phyloP scores from a whole-genome alignment of 2,329 filamentous ascomycete species.

The Mycosphaerella arachidis region DNA sequence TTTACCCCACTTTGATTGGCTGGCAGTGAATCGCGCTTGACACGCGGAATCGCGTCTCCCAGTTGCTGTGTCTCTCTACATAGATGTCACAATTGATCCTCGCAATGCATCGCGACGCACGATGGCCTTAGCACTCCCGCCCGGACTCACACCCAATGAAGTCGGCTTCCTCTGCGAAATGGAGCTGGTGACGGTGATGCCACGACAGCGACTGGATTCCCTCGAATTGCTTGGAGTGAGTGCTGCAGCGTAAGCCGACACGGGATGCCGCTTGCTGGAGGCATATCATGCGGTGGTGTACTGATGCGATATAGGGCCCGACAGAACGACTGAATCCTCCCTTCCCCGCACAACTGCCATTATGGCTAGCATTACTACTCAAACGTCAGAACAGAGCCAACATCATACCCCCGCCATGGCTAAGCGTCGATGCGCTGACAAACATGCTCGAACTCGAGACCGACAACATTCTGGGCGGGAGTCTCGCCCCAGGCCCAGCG shows the following conservation, averaged over 20 bases:
- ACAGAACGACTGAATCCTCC: slow-evolving; percentile 75
- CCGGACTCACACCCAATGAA: slow-evolving; percentile 75
- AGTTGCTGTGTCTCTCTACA: neutral
- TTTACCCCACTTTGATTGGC: slow-evolving; percentile 1
- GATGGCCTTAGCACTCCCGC: slow-evolving; percentile 60
- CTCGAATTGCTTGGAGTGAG: slow-evolving; percentile 81
- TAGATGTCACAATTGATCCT: neutral
- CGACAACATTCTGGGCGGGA: slow-evolving; percentile 56
- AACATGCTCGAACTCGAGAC: slow-evolving; percentile 79
- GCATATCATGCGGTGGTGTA: slow-evolving; percentile 5
- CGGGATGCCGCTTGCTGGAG: neutral
- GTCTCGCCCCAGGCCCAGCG: slow-evolving; percentile 73
- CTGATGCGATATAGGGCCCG: slow-evolving; percentile 57
- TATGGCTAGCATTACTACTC: slow-evolving; percentile 92
- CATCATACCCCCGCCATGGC: slow-evolving; percentile 86
- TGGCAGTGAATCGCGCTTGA: neutral
- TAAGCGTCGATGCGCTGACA: slow-evolving; percentile 69
- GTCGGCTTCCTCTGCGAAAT: slow-evolving; percentile 95
- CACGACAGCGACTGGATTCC: slow-evolving; percentile 81
- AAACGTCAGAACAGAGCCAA: slow-evolving; percentile 93
- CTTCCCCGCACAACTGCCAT: slow-evolving; percentile 70
- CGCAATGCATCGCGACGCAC: slow-evolving; percentile 11
- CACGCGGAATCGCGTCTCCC: slow-evolving; percentile 2
- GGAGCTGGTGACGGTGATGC: slow-evolving; percentile 90
- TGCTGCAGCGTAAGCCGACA: slow-evolving; percentile 32